A percentile compares a stretch with the other conserved stretches of the same genome.
Evolutionary conservation across 495 filamentous ascomycete genomes (phyloP).

Genomic region (Penicillium paradoxum): DNA sequence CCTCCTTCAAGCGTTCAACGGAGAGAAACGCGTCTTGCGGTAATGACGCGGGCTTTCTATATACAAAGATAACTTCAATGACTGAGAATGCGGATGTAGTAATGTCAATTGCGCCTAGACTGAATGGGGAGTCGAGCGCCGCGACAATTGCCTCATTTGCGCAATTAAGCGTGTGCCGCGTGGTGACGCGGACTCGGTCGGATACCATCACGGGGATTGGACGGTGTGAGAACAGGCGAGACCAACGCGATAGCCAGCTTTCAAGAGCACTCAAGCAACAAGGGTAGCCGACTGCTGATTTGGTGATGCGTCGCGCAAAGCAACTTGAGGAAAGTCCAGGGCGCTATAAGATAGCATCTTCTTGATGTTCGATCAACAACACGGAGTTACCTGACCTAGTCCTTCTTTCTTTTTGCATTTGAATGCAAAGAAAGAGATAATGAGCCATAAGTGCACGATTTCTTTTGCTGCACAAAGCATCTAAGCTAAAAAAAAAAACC

Average conservation of each 20-base stretch:
- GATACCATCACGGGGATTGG: neutral
- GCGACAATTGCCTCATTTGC: neutral
- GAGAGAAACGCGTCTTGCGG: neutral
- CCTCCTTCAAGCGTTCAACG: neutral
- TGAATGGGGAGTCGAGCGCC: constrained; percentile 1
- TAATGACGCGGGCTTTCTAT: neutral
- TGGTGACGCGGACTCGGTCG: neutral
- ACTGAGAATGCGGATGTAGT: neutral
- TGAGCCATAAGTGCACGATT: too few species aligned
- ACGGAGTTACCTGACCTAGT: neutral
- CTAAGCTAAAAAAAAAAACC: too few species aligned
- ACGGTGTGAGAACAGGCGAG: neutral
- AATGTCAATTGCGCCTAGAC: constrained; percentile 1
- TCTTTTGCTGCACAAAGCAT: too few species aligned
- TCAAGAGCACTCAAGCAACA: too few species aligned
- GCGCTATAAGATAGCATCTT: neutral
- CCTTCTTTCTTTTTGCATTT: too few species aligned
- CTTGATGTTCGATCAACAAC: neutral
- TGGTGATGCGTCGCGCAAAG: neutral
- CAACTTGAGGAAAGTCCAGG: neutral
- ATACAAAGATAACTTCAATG: neutral
- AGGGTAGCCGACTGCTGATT: neutral
- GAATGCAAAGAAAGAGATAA: too few species aligned
- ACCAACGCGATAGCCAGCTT: neutral
- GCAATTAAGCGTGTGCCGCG: constrained; percentile 4